A percentile compares a stretch with the other conserved stretches of the same genome.
These are phyloP conservation scores for Tolypocladium amazonense DNA, from an alignment of 2,329 filamentous ascomycete species.

Conservation along the genomic window DNA sequence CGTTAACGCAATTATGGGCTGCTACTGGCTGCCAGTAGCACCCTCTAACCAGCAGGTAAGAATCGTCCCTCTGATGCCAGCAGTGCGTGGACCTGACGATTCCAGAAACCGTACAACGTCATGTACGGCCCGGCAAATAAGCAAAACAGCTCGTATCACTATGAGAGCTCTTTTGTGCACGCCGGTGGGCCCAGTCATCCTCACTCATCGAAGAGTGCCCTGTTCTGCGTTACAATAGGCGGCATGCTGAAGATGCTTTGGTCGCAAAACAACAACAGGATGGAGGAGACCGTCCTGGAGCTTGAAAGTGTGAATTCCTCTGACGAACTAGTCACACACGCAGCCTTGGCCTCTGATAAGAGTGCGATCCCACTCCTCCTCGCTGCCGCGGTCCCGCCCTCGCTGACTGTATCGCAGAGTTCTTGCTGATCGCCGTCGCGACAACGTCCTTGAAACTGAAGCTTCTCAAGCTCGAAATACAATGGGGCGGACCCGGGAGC, in stretches of 20 bases:
- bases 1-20: constrained; percentile 66
- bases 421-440: constrained; percentile 54
- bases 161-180: constrained; percentile 54
- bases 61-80: background rate
- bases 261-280: constrained; percentile 60
- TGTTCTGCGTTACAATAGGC: constrained; percentile 67
- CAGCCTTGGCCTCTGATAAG: constrained; percentile 63
- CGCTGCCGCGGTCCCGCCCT: background rate
- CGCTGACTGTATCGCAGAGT: constrained; percentile 25
- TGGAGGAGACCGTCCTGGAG: constrained; percentile 63
- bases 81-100: background rate
- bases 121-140: constrained; percentile 54
- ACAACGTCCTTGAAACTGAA: constrained; percentile 63
- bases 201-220: constrained; percentile 56
- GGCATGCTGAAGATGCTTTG: constrained; percentile 68
- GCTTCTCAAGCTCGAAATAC: constrained; percentile 61
- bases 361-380: constrained; percentile 32
- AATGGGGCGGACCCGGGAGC: constrained; percentile 52
- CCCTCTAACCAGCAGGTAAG: constrained; percentile 30
- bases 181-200: constrained; percentile 66
- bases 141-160: constrained; percentile 53
- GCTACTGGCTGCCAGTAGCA: constrained; percentile 70
- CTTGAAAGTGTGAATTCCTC: constrained; percentile 62
- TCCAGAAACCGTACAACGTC: constrained; percentile 31
- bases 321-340: constrained; percentile 71